Percentiles rank a stretch among this genome's conserved stretches.
These are phyloP conservation scores for Staphylotrichum longicolle DNA, from an alignment of 495 filamentous ascomycete species.

Conservation along the genomic window DNA sequence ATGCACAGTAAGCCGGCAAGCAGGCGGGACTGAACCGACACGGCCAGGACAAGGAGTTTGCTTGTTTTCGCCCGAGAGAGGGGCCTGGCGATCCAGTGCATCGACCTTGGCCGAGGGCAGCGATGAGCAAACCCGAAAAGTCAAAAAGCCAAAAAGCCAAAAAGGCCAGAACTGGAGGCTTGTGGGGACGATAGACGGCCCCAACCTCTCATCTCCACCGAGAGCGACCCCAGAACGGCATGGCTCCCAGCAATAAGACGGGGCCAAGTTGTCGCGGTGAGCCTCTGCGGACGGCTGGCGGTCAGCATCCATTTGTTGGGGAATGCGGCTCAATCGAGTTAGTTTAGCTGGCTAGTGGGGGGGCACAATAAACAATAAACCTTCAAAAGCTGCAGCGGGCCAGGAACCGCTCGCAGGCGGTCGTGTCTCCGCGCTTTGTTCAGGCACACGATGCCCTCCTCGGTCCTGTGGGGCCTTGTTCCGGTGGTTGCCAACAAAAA, in stretches of 20 bases:
- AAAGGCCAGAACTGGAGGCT: not conserved
- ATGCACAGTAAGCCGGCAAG: too few species aligned
- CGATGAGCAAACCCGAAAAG: not conserved
- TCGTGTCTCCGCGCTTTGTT: slow-evolving; percentile 15
- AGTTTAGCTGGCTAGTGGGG: too few species aligned
- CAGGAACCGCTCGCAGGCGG: not conserved
- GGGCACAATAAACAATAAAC: not conserved
- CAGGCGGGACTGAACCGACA: too few species aligned
- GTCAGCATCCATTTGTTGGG: not conserved
- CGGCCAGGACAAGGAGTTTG: too few species aligned
- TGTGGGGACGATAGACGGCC: slow-evolving; percentile 3
- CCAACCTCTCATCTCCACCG: slow-evolving; percentile 8
- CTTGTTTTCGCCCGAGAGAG: too few species aligned
- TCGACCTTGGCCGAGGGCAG: too few species aligned
- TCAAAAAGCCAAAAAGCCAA: not conserved
- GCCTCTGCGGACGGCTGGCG: not conserved
- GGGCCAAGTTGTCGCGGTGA: slow-evolving; percentile 15
- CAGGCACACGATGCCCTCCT: slow-evolving; percentile 3
- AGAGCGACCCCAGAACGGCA: not conserved
- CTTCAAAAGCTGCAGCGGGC: slow-evolving; percentile 3
- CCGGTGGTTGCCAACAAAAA: not conserved
- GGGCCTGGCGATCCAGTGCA: too few species aligned
- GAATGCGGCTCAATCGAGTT: too few species aligned
- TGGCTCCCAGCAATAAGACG: slow-evolving; percentile 12
- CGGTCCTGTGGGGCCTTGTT: not conserved